These are phyloP conservation scores for Sanguinoderma infundibulare DNA, from an alignment of 1,284 basidiomycete genomes.

Conservation along the genomic window DNA sequence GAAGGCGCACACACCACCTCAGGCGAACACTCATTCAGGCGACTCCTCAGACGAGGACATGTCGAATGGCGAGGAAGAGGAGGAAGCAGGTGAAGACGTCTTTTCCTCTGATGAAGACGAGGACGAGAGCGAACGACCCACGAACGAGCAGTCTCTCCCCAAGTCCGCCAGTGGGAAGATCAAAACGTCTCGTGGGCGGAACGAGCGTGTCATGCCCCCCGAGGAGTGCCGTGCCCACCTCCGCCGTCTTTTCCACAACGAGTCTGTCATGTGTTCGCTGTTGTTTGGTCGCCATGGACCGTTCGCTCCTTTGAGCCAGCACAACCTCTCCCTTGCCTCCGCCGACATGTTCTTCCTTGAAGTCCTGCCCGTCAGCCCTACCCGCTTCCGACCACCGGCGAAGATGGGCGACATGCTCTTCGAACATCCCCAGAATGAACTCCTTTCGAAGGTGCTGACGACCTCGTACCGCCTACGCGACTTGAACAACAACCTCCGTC, in stretches of 20 bases:
- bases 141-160: conserved; percentile 45
- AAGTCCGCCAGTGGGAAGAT: conserved; percentile 79
- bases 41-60: conserved; percentile 52
- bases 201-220: conserved; percentile 89
- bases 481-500: conserved; percentile 70
- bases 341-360: conserved; percentile 99
- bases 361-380: conserved; percentile 90
- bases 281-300: conserved; percentile 94
- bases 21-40: not conserved
- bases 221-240: conserved; percentile 95
- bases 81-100: conserved; percentile 49
- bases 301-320: conserved; percentile 63
- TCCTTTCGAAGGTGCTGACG: conserved; percentile 85
- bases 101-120: conserved; percentile 51
- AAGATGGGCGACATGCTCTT: conserved; percentile 93
- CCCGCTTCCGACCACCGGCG: conserved; percentile 94
- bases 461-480: conserved; percentile 86
- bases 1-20: conserved; percentile 18
- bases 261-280: conserved; percentile 81
- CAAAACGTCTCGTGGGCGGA: conserved; percentile 78
- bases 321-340: conserved; percentile 68
- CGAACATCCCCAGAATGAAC: conserved; percentile 96
- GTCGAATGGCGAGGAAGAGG: conserved; percentile 41
- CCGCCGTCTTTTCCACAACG: conserved; percentile 87
- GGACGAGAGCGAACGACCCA: conserved; percentile 38